Percentiles rank a stretch among this genome's conserved stretches.
These are phyloP conservation scores for Sphagnum contortum DNA, from an alignment of 225 moss, liverwort and hornwort genomes.

Conservation along the genomic window DNA sequence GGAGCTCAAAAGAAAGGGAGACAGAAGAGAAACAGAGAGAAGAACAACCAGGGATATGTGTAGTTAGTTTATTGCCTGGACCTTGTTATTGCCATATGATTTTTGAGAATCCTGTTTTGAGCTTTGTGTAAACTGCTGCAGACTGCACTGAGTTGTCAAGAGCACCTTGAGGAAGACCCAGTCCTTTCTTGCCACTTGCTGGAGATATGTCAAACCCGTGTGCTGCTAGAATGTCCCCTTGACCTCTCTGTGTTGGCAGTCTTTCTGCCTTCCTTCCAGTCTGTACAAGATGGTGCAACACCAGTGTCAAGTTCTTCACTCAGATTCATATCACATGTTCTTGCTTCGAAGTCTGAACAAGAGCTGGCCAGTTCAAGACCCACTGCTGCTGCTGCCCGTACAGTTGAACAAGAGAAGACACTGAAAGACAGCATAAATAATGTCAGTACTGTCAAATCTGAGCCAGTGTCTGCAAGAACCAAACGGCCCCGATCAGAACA, in stretches of 20 bases:
- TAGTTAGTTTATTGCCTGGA: background rate
- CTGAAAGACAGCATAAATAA: conserved; percentile 5
- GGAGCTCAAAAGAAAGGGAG: background rate
- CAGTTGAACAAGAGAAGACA: too few species aligned
- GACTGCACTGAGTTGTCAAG: conserved; percentile 48
- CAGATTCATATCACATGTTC: too few species aligned
- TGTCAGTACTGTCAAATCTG: conserved; percentile 2
- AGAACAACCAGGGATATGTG: background rate
- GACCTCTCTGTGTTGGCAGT: conserved; percentile 57
- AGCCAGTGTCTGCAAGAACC: conserved; percentile 10
- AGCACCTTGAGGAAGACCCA: conserved; percentile 25
- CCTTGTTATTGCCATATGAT: background rate
- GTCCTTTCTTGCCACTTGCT: conserved; percentile 60
- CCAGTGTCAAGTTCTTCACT: conserved; percentile 1
- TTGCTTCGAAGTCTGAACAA: too few species aligned
- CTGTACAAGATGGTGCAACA: conserved; percentile 5
- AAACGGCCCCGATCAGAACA: conserved; percentile 12
- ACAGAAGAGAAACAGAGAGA: background rate
- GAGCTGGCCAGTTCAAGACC: too few species aligned
- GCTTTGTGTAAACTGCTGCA: conserved; percentile 17
- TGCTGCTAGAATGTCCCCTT: conserved; percentile 84
- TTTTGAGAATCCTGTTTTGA: background rate
- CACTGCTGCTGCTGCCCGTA: too few species aligned
- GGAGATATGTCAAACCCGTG: conserved; percentile 48
- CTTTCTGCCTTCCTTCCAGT: conserved; percentile 46